Evolutionary conservation across 2,329 filamentous ascomycete species (phyloP).

Genomic region (Ramichloridium luteum): DNA sequence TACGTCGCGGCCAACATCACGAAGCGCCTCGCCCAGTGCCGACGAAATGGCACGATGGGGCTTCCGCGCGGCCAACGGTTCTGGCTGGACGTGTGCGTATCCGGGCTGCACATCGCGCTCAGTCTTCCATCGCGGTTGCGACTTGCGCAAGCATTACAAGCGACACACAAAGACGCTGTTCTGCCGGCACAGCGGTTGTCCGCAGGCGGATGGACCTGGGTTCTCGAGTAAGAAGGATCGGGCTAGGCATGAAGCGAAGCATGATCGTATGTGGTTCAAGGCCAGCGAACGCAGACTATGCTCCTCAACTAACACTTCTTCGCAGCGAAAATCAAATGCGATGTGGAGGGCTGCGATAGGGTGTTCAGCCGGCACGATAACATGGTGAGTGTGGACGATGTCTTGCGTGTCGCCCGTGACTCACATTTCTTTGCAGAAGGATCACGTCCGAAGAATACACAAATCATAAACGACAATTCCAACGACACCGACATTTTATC

Average conservation of each 20-base stretch:
- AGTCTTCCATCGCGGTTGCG: constrained; percentile 47
- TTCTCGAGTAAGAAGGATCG: constrained; percentile 54
- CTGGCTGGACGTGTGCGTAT: constrained; percentile 46
- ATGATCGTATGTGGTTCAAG: constrained; percentile 30
- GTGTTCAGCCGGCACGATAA: constrained; percentile 51
- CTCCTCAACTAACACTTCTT: no score
- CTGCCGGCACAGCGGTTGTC: constrained; percentile 47
- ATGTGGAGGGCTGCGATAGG: constrained; percentile 45
- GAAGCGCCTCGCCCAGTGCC: constrained; percentile 22
- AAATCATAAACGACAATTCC: constrained; percentile 3
- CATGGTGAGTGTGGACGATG: constrained; percentile 44
- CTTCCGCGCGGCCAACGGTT: constrained; percentile 34
- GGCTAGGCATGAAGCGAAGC: constrained; percentile 49
- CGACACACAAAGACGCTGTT: constrained; percentile 50
- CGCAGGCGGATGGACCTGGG: constrained; percentile 43
- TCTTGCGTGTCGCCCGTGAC: no score
- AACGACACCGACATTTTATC: background rate
- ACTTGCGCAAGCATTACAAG: constrained; percentile 51
- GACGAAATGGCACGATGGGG: constrained; percentile 27
- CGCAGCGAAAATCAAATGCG: constrained; percentile 41
- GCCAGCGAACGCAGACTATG: no score
- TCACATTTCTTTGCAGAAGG: no score
- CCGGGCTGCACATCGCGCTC: constrained; percentile 48
- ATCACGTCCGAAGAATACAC: constrained; percentile 21
- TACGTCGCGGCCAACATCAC: no score